Evolutionary conservation across 495 filamentous ascomycete species (phyloP), one percentile per base, ranked within the genome.

Genomic region (Xylaria grammica): DNA sequence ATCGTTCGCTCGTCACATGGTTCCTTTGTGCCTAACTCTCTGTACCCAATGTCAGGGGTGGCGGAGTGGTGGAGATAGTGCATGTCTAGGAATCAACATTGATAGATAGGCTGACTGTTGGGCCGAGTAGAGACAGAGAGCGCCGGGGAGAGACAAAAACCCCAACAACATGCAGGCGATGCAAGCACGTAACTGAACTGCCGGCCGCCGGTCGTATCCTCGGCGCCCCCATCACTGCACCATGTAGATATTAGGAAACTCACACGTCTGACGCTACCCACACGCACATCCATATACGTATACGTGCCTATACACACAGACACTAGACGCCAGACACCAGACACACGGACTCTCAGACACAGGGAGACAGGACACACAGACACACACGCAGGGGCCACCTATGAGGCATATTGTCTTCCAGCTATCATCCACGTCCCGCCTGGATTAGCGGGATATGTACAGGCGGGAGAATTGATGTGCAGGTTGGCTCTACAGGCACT

Each of bases 31-130:
- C 20, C 26, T 45, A 45, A 29, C 36, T 26, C 6, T 26, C 36
- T 30, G 3, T 26, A 19, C 34, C 52, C 32, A 55, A 29, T 11
- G 22, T 13, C 20, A 27, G 20, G 34, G 52, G 40, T 19, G n/a
- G 52, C 38, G 32, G 15, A 58, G 45, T 29, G 24, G 27, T 22
- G 20, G 52, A 55, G 87, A 72, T 89, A 91, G 74, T 82, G 82
- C 68, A 92, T 91, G 87, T 80, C 89, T 51, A 81, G 32, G 40
- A n/a, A 26, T 3, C 44, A 38, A n/a, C 56, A 0, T 60, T 1
- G 27, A 48, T 20, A 48, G 10, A 48, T 19, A 15, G 17, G 56
- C 53, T 24, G 24, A 38, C 40, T 22, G 22, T 45, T 45, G 26
- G 42, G 42, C n/a, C 22, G 42, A 36, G 4, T 13, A 20, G 17